A percentile compares a stretch with the other conserved stretches of the same genome.
Evolutionary conservation across 148 eudicot genomes (phyloP).

Genomic region (Silene conica): DNA sequence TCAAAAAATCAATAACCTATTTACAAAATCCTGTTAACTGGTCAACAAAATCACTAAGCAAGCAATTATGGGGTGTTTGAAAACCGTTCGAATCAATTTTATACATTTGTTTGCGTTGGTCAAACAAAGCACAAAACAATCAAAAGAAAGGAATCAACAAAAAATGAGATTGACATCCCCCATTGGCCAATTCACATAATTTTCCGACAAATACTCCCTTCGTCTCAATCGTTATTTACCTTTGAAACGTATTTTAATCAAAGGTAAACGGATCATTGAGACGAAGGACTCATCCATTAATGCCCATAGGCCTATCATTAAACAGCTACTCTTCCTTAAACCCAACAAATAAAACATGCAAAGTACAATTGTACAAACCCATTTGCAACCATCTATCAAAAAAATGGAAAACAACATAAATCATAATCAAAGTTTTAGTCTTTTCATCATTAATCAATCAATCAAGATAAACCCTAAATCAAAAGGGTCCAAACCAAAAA

Average conservation of each 20-base stretch:
- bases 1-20: neutral
- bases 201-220: neutral
- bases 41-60: neutral
- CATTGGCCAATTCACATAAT: neutral
- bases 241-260: too few relatives aligned
- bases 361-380: neutral
- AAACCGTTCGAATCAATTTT: too few relatives aligned
- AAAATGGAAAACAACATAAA: neutral
- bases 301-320: neutral
- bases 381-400: conserved; percentile 7
- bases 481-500: neutral
- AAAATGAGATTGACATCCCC: conserved; percentile 8
- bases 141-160: conserved; percentile 11
- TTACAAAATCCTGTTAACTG: neutral
- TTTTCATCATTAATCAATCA: neutral
- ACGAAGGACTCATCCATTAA: neutral
- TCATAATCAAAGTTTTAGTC: neutral
- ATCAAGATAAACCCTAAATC: neutral
- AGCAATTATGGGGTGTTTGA: neutral
- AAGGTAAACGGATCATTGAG: too few relatives aligned
- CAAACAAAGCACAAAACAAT: too few relatives aligned
- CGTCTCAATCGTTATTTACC: too few relatives aligned
- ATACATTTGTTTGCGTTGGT: too few relatives aligned
- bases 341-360: conserved; percentile 3
- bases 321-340: conserved; percentile 3